Evolutionary conservation across 805 yeast genomes (phyloP).

Genomic region (Saitoella complicata): DNA sequence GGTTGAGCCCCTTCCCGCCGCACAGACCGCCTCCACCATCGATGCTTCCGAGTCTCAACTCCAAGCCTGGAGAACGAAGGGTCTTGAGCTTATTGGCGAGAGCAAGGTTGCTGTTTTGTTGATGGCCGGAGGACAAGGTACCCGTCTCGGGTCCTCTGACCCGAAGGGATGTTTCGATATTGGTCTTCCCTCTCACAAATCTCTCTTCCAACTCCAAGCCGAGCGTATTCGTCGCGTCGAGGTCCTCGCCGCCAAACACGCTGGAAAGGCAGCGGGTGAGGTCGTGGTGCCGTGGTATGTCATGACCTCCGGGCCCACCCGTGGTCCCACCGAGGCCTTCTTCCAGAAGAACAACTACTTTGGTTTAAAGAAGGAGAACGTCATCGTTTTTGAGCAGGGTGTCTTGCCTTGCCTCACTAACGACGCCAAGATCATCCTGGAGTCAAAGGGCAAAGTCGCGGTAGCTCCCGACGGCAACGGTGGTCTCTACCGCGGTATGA

Average conservation of each 20-base stretch:
- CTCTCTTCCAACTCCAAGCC: conserved; percentile 84
- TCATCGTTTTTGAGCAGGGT: conserved; percentile 84
- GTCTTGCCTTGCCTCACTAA: conserved; percentile 73
- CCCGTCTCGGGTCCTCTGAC: conserved; percentile 71
- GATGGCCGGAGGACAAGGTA: conserved; percentile 98
- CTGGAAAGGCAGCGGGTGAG: conserved; percentile 16
- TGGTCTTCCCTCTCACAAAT: conserved; percentile 65
- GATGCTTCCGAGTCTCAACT: too few relatives aligned
- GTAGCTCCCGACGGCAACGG: conserved; percentile 98
- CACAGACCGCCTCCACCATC: conserved; percentile 16
- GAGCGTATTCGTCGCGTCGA: conserved; percentile 61
- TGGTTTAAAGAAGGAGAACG: conserved; percentile 46
- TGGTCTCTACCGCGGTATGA: conserved; percentile 77
- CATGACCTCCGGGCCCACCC: conserved; percentile 88
- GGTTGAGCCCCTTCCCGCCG: conserved; percentile 19
- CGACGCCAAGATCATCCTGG: conserved; percentile 59
- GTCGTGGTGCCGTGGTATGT: conserved; percentile 61
- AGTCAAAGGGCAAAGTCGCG: conserved; percentile 38
- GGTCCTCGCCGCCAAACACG: conserved; percentile 29
- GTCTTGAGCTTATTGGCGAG: conserved; percentile 26
- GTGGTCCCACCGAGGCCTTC: conserved; percentile 53
- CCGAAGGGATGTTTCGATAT: conserved; percentile 94
- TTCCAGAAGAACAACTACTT: conserved; percentile 49
- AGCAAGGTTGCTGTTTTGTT: conserved; percentile 76
- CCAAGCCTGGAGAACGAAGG: too few relatives aligned